Conservation (phyloP, 2,329 filamentous ascomycete species). For the Aspergillus bombycis region DNA sequence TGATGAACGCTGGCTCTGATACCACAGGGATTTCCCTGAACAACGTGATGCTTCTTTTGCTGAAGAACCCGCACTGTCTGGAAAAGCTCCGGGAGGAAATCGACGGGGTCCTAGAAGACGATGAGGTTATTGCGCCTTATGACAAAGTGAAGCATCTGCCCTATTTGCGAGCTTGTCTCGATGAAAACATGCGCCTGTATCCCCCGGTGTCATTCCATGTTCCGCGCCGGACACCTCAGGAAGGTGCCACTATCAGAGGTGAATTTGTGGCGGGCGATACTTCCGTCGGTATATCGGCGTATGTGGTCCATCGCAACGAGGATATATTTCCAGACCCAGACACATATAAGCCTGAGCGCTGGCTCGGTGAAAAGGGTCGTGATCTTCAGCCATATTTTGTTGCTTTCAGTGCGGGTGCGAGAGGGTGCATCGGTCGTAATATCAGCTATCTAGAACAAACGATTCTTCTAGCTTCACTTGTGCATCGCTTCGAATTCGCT, state of each 20-base stretch:
- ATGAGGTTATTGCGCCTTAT: slow-evolving; percentile 50
- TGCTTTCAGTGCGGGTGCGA: slow-evolving; percentile 39
- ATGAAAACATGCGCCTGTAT: slow-evolving; percentile 51
- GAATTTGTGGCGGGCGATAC: slow-evolving; percentile 40
- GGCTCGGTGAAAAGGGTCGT: slow-evolving; percentile 42
- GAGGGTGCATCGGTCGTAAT: neutral
- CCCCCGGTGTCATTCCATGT: slow-evolving; percentile 47
- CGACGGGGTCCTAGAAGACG: slow-evolving; percentile 43
- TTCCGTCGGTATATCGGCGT: slow-evolving; percentile 47
- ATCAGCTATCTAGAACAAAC: slow-evolving; percentile 1
- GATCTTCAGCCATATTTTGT: slow-evolving; percentile 41
- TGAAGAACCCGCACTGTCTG: slow-evolving; percentile 49
- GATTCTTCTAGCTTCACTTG: neutral
- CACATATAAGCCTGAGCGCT: slow-evolving; percentile 42
- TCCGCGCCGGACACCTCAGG: slow-evolving; percentile 46
- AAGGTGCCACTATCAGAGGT: slow-evolving; percentile 40
- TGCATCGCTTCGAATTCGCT: neutral
- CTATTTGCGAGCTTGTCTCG: slow-evolving; percentile 55
- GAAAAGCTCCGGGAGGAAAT: slow-evolving; percentile 47
- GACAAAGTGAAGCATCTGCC: slow-evolving; percentile 53
- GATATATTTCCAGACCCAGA: slow-evolving; percentile 39
- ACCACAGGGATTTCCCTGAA: slow-evolving; percentile 56
- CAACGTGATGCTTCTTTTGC: slow-evolving; percentile 55
- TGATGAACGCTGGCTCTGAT: slow-evolving; percentile 52
- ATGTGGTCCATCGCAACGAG: slow-evolving; percentile 41